These are phyloP conservation scores for Neurospora cerealis DNA, from an alignment of 495 filamentous ascomycete genomes.

Conservation along the genomic window DNA sequence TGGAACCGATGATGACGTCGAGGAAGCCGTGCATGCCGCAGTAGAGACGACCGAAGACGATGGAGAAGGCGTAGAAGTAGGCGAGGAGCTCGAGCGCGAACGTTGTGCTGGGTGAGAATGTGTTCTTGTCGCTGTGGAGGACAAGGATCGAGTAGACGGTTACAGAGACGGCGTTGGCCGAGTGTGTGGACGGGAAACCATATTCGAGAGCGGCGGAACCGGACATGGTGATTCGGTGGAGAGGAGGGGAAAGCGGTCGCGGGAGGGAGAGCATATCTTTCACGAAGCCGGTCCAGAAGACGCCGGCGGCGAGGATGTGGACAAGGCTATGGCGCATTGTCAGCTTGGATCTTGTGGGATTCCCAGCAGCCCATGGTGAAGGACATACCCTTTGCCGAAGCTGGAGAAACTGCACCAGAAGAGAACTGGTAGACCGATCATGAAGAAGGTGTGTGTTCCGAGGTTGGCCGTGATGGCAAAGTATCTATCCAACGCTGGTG, in stretches of 20 bases:
- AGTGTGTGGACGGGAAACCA: constrained; percentile 94
- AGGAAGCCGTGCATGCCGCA: constrained; percentile 98
- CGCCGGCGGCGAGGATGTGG: constrained; percentile 76
- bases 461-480: constrained; percentile 96
- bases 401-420: constrained; percentile 88
- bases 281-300: constrained; percentile 87
- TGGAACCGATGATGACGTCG: constrained; percentile 70
- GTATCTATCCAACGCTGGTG: constrained; percentile 81
- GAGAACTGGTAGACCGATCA: constrained; percentile 81
- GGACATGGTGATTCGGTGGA: constrained; percentile 94
- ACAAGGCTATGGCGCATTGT: constrained; percentile 52
- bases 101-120: constrained; percentile 40
- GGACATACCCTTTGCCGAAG: constrained; percentile 75
- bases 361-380: constrained; percentile 11
- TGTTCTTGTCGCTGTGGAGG: constrained; percentile 46
- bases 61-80: constrained; percentile 81
- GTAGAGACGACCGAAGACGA: constrained; percentile 82
- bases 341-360: constrained; percentile 1
- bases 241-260: constrained; percentile 81
- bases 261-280: constrained; percentile 96
- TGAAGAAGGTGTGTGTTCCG: constrained; percentile 97
- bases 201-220: constrained; percentile 91
- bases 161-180: constrained; percentile 92
- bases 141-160: constrained; percentile 70
- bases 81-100: constrained; percentile 53